A percentile compares a stretch with the other conserved stretches of the same genome.
Evolutionary conservation across 2,329 filamentous ascomycete species (phyloP).

Genomic region (Coniochaeta sp.): DNA sequence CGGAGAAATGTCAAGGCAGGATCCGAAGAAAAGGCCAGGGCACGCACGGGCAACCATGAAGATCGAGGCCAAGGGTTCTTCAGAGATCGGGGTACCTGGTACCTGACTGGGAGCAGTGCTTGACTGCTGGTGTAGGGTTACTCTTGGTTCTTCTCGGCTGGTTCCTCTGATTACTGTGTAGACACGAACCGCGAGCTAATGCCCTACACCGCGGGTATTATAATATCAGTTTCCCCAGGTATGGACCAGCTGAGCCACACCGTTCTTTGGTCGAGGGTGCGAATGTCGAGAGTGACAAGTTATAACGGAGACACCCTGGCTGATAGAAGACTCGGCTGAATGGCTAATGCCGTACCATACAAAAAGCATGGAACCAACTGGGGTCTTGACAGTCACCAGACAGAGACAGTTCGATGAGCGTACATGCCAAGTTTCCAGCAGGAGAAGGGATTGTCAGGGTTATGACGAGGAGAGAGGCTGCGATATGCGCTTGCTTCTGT

Average conservation of each 20-base stretch:
- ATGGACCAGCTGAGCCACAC: constrained; percentile 32
- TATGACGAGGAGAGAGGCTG: constrained; percentile 10
- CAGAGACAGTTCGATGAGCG: constrained; percentile 16
- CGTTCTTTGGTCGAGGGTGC: constrained; percentile 8
- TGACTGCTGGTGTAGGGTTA: constrained; percentile 26
- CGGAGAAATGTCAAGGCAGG: constrained; percentile 40
- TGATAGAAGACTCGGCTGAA: constrained; percentile 39
- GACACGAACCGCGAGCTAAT: constrained; percentile 26
- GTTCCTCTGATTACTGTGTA: constrained; percentile 16
- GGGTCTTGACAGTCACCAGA: constrained; percentile 18
- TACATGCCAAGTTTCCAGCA: constrained; percentile 13
- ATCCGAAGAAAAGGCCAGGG: constrained; percentile 34
- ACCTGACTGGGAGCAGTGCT: constrained; percentile 31
- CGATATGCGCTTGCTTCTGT: constrained; percentile 10
- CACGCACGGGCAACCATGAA: constrained; percentile 27
- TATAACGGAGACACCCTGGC: constrained; percentile 28
- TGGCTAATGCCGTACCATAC: constrained; percentile 38
- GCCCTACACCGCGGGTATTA: constrained; percentile 11
- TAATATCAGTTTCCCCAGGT: constrained; percentile 12
- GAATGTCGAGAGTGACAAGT: constrained; percentile 23
- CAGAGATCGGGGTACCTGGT: constrained; percentile 24
- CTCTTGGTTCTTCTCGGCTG: constrained; percentile 8
- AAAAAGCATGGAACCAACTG: constrained; percentile 29
- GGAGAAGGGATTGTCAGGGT: constrained; percentile 11
- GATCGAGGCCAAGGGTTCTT: constrained; percentile 15